Conservation (phyloP, 2,329 filamentous ascomycete genomes). For the Trichoderma sp. region DNA sequence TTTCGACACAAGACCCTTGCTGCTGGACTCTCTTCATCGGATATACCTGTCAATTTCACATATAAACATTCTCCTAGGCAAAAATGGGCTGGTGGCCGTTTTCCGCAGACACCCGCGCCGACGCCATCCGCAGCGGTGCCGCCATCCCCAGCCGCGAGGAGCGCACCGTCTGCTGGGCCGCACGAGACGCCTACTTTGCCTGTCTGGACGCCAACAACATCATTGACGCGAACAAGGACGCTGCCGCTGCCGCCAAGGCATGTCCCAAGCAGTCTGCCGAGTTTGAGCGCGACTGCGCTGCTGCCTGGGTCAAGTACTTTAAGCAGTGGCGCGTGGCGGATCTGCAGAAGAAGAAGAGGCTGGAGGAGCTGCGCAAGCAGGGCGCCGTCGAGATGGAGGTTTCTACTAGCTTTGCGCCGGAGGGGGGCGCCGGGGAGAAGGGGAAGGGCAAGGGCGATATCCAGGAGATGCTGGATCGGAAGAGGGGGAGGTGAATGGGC, state of each 20-base stretch:
- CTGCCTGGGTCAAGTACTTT: slow-evolving; percentile 97
- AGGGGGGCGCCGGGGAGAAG: slow-evolving; percentile 31
- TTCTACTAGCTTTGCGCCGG: slow-evolving; percentile 36
- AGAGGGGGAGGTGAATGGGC: slow-evolving; percentile 28
- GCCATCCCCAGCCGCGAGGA: slow-evolving; percentile 82
- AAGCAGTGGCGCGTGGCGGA: slow-evolving; percentile 96
- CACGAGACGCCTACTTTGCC: slow-evolving; percentile 80
- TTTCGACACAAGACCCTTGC: not conserved
- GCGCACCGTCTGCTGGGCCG: slow-evolving; percentile 82
- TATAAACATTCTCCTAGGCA: not conserved
- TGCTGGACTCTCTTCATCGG: not conserved
- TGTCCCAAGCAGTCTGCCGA: slow-evolving; percentile 44
- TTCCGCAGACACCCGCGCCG: slow-evolving; percentile 44
- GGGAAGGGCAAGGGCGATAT: slow-evolving; percentile 37
- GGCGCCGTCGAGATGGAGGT: slow-evolving; percentile 62
- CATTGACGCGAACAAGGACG: slow-evolving; percentile 59
- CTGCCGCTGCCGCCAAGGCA: slow-evolving; percentile 36
- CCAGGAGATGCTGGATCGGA: slow-evolving; percentile 39
- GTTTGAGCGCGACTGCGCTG: slow-evolving; percentile 83
- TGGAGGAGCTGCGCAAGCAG: slow-evolving; percentile 71
- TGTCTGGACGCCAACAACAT: slow-evolving; percentile 83
- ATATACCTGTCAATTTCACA: not conserved
- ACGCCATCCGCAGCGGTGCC: slow-evolving; percentile 53
- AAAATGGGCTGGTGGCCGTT: slow-evolving; percentile 50
- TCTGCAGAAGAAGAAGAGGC: slow-evolving; percentile 74